A percentile compares a stretch with the other conserved stretches of the same genome.
These are phyloP conservation scores for Arachis monticola DNA, from an alignment of 331 rosid genomes.

Conservation along the genomic window DNA sequence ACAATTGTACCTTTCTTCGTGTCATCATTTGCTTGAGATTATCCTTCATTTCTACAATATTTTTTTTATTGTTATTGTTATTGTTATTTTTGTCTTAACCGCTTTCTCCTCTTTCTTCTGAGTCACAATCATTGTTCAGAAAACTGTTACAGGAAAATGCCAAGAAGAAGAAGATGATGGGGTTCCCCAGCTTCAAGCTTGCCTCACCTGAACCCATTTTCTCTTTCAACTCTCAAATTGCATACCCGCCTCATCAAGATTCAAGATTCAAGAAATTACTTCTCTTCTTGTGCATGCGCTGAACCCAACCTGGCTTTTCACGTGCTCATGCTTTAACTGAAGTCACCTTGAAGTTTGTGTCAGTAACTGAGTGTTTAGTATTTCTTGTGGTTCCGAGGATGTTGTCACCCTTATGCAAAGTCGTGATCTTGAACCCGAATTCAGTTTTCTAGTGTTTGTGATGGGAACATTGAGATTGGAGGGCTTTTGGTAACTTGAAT, in stretches of 20 bases:
- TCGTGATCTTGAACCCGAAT: constrained; percentile 42
- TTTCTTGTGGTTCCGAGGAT: constrained; percentile 49
- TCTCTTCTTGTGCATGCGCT: too few species aligned
- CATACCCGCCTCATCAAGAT: too few species aligned
- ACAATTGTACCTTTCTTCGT: constrained; percentile 43
- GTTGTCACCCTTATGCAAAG: constrained; percentile 48
- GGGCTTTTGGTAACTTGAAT: constrained; percentile 30
- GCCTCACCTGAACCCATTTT: constrained; percentile 32
- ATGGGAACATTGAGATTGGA: constrained; percentile 41
- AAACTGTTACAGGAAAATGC: constrained; percentile 49
- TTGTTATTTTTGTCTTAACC: constrained; percentile 19
- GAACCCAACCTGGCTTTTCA: constrained; percentile 27
- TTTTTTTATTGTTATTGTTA: not conserved
- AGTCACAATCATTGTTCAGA: constrained; percentile 42
- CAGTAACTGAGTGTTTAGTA: not conserved
- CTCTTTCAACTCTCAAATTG: not conserved
- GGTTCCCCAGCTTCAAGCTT: constrained; percentile 41
- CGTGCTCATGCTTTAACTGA: constrained; percentile 49
- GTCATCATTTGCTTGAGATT: constrained; percentile 38
- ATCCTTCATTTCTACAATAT: not conserved
- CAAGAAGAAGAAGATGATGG: constrained; percentile 42
- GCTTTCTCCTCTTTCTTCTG: constrained; percentile 26
- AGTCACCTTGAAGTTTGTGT: constrained; percentile 62
- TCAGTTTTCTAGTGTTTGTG: constrained; percentile 22
- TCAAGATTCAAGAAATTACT: too few species aligned